These are phyloP conservation scores for Phialocephala sp. DNA, from an alignment of 2,329 filamentous ascomycete genomes.

Conservation along the genomic window DNA sequence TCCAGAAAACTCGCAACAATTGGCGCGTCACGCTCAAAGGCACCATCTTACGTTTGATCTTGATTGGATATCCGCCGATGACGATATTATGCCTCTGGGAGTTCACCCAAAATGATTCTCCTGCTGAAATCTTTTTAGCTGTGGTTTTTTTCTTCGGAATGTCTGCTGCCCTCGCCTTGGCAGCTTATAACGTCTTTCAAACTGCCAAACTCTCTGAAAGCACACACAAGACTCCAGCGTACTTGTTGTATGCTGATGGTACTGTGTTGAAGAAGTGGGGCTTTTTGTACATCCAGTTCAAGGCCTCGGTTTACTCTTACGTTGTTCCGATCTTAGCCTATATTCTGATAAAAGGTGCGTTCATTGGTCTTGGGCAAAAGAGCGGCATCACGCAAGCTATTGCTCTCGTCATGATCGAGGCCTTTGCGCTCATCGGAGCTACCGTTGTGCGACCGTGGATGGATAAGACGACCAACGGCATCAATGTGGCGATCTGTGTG, in stretches of 20 bases:
- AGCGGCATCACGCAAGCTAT: slow-evolving; percentile 77
- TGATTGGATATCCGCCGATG: slow-evolving; percentile 93
- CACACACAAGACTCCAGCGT: slow-evolving; percentile 95
- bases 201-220: slow-evolving; percentile 85
- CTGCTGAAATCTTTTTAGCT: slow-evolving; percentile 83
- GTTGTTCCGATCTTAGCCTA: slow-evolving; percentile 81
- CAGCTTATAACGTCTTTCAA: slow-evolving; percentile 85
- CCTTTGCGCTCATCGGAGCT: slow-evolving; percentile 74
- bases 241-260: slow-evolving; percentile 96
- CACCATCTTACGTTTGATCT: slow-evolving; percentile 86
- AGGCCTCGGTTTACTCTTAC: slow-evolving; percentile 94
- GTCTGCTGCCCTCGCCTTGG: slow-evolving; percentile 79
- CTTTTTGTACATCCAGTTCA: slow-evolving; percentile 96
- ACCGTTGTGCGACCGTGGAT: slow-evolving; percentile 91
- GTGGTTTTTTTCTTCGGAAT: slow-evolving; percentile 88
- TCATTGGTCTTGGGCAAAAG: slow-evolving; percentile 80
- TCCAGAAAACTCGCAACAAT: slow-evolving; percentile 90
- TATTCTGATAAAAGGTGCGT: slow-evolving; percentile 82
- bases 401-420: slow-evolving; percentile 83
- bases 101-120: slow-evolving; percentile 83
- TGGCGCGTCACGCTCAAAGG: slow-evolving; percentile 94
- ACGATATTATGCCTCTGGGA: slow-evolving; percentile 92
- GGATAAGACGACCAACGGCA: slow-evolving; percentile 97
- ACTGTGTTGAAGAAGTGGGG: slow-evolving; percentile 96
- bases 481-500: slow-evolving; percentile 90